These are phyloP conservation scores for Arctium minus DNA, from an alignment of 129 eudicot species.

Conservation along the genomic window DNA sequence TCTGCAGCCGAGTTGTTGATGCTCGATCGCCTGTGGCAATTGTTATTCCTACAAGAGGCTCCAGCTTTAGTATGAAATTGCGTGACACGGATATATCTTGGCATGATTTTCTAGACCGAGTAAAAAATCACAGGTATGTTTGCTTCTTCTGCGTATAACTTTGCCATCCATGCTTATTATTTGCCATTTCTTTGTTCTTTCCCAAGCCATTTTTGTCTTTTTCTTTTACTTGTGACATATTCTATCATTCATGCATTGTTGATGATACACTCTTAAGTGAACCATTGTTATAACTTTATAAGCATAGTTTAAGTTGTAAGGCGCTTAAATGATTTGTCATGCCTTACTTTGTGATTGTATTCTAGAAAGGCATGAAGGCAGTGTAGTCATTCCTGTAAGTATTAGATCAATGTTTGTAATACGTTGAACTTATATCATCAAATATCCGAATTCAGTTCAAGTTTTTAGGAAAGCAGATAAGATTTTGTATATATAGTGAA, in stretches of 20 bases:
- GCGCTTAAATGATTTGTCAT: too few species aligned
- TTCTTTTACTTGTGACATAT: neutral
- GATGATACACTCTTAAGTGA: neutral
- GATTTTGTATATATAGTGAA: neutral
- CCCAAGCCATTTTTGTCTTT: neutral
- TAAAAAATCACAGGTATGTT: constrained; percentile 49
- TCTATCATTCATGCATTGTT: neutral
- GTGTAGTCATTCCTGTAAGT: neutral
- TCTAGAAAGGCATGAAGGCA: too few species aligned
- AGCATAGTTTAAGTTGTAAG: neutral
- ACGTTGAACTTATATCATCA: neutral
- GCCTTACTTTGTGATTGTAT: too few species aligned
- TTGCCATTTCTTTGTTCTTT: neutral
- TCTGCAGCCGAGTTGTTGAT: constrained; percentile 83
- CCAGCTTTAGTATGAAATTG: constrained; percentile 43
- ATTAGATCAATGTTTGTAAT: neutral
- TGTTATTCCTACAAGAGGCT: constrained; percentile 66
- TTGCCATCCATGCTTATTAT: neutral
- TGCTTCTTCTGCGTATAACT: neutral
- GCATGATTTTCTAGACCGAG: constrained; percentile 72
- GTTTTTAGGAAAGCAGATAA: too few species aligned
- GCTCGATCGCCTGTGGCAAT: constrained; percentile 83
- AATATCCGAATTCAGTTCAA: neutral
- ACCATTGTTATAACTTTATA: neutral
- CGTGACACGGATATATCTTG: constrained; percentile 85